Base-by-base conservation (phyloP, 768 basidiomycete species). In the Tubosaeta sp. region DNA sequence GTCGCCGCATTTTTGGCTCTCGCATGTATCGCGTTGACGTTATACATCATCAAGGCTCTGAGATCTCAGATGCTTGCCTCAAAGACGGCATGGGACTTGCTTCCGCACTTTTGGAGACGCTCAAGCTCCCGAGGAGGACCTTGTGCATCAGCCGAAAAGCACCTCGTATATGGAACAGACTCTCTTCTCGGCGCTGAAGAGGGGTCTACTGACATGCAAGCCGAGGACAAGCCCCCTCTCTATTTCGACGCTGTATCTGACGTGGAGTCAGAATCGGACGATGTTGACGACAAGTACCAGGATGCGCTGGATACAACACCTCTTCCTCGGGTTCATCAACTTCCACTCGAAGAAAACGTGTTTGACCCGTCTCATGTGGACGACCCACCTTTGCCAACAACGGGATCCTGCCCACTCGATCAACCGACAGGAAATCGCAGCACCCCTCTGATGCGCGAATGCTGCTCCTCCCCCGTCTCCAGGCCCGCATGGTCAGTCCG, bases 401-500 rank as follows among this genome's bases (percentile, higher is more conserved):
- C 21, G 41, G 49, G 9, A 34, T 43, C 32, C 22, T 13, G 22
- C 38, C 35, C 50, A 50, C 40, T 44, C 41, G 52, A 59, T 48
- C 55, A 44, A n/a, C 48, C 21, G 9, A 48, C 41, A 24, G 13
- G 18, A 21, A 53, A 67, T 41, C 52, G 36, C 27, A 54, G 48
- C 38, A 27, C 35, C 18, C 40, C 39, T 25, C 21, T 52, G 50
- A 56, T 61, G 49, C 58, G 39, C 38, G 63, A 58, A 35, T 29
- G 46, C 16, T 49, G 46, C 16, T 27, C 54, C 19, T 53, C 59
- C 39, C 40, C 48, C 6, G 13, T 45, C 43, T 24, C 54, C n/a
- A 58, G 68, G 24, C 66, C 63, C n/a, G 46, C 59, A 25, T 69
- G 66, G 68, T 68, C 66, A 1, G 46, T 62, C 32, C 66, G 66